These are phyloP conservation scores for Typha latifolia DNA, from an alignment of 176 grass and related monocot species.

Conservation along the genomic window DNA sequence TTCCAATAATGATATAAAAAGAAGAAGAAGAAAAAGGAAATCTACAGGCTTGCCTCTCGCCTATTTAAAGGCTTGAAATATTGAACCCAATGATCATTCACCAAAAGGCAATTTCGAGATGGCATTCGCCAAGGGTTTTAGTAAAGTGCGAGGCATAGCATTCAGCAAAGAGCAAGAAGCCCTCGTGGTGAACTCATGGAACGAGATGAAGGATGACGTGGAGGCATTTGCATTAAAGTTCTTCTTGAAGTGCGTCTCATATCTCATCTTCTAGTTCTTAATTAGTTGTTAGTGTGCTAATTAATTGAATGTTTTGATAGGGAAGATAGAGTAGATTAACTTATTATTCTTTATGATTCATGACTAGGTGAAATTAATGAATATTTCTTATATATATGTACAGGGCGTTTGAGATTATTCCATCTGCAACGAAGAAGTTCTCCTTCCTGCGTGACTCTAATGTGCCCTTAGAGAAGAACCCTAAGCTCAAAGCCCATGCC, in stretches of 20 bases:
- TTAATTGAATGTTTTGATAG: neutral
- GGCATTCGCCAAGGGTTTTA: no score
- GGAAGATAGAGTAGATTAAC: no score
- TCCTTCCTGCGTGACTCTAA: slow-evolving; percentile 23
- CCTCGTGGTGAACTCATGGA: slow-evolving; percentile 69
- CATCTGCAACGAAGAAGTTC: slow-evolving; percentile 18
- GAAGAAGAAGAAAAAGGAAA: no score
- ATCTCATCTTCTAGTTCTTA: neutral
- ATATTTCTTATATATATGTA: neutral
- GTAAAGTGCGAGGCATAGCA: slow-evolving; percentile 5
- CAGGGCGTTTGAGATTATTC: slow-evolving; percentile 26
- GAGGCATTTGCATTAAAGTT: slow-evolving; percentile 54
- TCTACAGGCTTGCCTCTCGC: no score
- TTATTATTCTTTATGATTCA: neutral
- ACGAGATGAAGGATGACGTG: slow-evolving; percentile 54
- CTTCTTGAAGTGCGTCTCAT: slow-evolving; percentile 43
- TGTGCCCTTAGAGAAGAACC: slow-evolving; percentile 5
- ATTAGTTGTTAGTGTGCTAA: neutral
- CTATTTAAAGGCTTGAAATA: no score
- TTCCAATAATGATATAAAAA: no score
- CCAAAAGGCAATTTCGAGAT: no score
- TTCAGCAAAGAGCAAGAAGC: slow-evolving; percentile 64
- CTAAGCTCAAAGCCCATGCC: neutral
- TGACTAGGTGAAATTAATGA: neutral
- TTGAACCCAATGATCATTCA: no score